Base-by-base conservation (phyloP, 2,329 filamentous ascomycete species). In the Pseudogymnoascus sp. region DNA sequence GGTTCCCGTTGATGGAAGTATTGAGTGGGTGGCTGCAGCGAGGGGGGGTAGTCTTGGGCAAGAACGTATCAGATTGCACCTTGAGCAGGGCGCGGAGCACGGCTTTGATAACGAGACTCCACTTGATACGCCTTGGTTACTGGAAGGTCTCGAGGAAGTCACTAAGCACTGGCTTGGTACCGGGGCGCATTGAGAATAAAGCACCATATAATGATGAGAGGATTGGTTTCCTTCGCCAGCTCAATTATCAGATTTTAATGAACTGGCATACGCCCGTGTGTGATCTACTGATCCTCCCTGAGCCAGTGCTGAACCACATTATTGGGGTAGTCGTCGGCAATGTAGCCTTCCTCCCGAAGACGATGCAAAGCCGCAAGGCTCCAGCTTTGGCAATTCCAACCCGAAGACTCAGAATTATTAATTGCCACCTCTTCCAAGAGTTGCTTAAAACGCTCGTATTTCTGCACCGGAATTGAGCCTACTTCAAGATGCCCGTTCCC, bases 61-160 rank as follows among this genome's bases (percentile, higher is more conserved):
- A 25, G 41, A 16, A n/a, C 62, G 54, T 3, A 64, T 66, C 8
- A 39, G 58, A 35, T 43, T 61, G 41, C 28, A 47, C 12, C 20
- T 61, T 36, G 38, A 62, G 59, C 33, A 41, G 12, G 64, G 64
- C 22, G 59, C 25, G 16, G 62, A 65, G 28, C 62, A 64, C 57
- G 62, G 62, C 1, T 62, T 64, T 60, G 61, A 62, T 64, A 33
- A 18, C 18, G 60, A 57, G 18, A 59, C 60, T 8, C 57, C 33
- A 5, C 37, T 67, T 18, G 65, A 66, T 25, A 62, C 61, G 12
- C 58, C 60, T 1, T 68, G 66, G 65, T 43, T 67, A 63, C 62
- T 65, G 41, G 59, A 64, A 6, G 65, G 65, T 3, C 59, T 67
- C 33, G 57, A 11, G 6, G 43, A 39, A 30, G 39, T 66, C 5